Evolutionary conservation across 352 stramenopile species (phyloP), one percentile per base, ranked within the genome.

Genomic region (Phytopythium sindhum): DNA sequence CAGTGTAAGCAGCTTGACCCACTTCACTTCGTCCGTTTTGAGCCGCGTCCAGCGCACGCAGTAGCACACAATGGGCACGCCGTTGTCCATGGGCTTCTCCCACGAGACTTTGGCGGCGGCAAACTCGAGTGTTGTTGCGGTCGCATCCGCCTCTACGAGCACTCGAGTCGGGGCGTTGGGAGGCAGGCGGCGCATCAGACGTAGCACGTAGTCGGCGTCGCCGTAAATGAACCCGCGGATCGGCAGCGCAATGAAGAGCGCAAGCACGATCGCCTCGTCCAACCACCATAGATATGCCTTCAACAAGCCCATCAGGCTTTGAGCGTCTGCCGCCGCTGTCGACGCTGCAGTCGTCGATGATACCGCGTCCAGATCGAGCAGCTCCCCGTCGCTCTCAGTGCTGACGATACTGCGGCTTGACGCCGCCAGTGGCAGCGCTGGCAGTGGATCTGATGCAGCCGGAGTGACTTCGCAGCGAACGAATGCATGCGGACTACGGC

Each of bases 201-300:
- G 73, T 47, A 95, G 67, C 17, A 95, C 47, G 50, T 83, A 91
- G 63, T 95, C 71, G 21, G 84, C 86, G 62, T 95, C 86, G 0
- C 86, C 86, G 39, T 93, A 95, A 57, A 95, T 93, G 60, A 90
- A 88, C 26, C 83, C 81, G 37, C 86, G 84, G 52, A 95, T 86
- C 9, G 85, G 86, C 19, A 93, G 71, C 61, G 91, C 77, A 29
- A 93, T 72, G 51, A 95, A 82, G 21, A 91, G 56, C 21, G 84
- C 82, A 15, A 95, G 69, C 24, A 84, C 74, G 48, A 95, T 89
- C 4, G 80, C 83, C 59, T 95, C 86, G 54, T 95, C 84, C n/a
- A 95, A 72, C 86, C 86, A 95, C 84, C 85, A 95, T 35, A 92
- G 70, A 63, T 91, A 91, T 21, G 75, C 74, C 59, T 87, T 90